Percentiles rank a stretch among this genome's conserved stretches.
phyloP scores from a whole-genome alignment of 208 protist genomes.

The Herpetomonas samuelpessoai region DNA sequence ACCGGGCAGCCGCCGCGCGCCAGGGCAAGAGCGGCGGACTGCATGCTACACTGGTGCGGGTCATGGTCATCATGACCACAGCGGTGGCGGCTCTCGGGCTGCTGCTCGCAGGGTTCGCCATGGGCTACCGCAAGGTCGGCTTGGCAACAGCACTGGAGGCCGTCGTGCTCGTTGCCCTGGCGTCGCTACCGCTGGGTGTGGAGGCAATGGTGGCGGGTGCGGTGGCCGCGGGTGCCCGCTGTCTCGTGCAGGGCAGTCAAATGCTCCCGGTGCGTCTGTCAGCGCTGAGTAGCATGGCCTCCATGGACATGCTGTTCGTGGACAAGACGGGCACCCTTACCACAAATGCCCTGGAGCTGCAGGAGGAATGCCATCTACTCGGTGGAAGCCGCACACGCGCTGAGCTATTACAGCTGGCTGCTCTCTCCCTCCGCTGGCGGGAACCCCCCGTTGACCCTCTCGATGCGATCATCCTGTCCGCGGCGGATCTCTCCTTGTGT shows the following conservation, averaged over 20 bases:
- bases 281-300: constrained; percentile 73
- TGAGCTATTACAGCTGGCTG: constrained; percentile 49
- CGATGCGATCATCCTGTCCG: constrained; percentile 57
- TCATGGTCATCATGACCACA: neutral
- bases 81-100: constrained; percentile 11
- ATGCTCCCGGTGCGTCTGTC: constrained; percentile 88
- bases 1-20: constrained; percentile 5
- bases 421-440: constrained; percentile 72
- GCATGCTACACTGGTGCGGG: constrained; percentile 2
- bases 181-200: constrained; percentile 32
- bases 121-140: constrained; percentile 4
- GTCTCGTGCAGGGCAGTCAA: constrained; percentile 65
- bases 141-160: constrained; percentile 15
- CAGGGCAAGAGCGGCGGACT: constrained; percentile 4
- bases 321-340: constrained; percentile 95
- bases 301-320: constrained; percentile 40
- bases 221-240: constrained; percentile 59
- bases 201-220: constrained; percentile 50
- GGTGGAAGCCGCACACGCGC: constrained; percentile 28
- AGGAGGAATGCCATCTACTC: constrained; percentile 33
- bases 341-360: constrained; percentile 72
- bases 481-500: constrained; percentile 49
- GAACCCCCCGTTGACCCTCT: constrained; percentile 58
- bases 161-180: constrained; percentile 24
- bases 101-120: constrained; percentile 1